phyloP scores from a whole-genome alignment of 768 basidiomycete species.

The Mycena galericulata region DNA sequence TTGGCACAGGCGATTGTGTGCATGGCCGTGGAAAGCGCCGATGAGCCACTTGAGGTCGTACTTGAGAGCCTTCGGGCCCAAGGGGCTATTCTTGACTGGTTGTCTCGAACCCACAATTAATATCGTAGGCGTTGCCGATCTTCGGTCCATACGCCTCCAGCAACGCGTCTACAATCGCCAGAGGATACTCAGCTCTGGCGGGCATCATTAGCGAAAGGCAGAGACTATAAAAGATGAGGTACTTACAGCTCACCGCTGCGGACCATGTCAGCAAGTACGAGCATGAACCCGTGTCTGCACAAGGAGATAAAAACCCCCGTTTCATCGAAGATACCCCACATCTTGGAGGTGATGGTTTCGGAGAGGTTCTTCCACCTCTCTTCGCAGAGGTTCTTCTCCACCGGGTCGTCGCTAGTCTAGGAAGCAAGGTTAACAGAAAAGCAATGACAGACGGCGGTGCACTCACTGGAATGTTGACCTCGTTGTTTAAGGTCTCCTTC shows the following conservation, averaged over 20 bases:
- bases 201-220: not conserved
- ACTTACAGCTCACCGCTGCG: not conserved
- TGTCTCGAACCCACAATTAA: not conserved
- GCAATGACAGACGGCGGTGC: too few species aligned
- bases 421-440: too few species aligned
- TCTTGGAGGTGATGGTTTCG: not conserved
- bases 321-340: not conserved
- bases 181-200: slow-evolving; percentile 15
- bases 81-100: not conserved
- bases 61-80: not conserved
- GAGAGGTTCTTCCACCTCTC: not conserved
- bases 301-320: not conserved
- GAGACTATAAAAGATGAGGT: not conserved
- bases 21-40: too few species aligned
- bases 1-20: too few species aligned
- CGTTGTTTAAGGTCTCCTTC: not conserved
- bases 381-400: not conserved
- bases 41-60: not conserved
- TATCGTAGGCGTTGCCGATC: not conserved
- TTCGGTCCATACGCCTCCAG: not conserved
- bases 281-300: not conserved
- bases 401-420: too few species aligned
- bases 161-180: slow-evolving; percentile 2
- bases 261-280: not conserved
- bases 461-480: too few species aligned